These are phyloP conservation scores for Akanthomyces dipterigenus DNA, from an alignment of 2,329 filamentous ascomycete species.

Conservation along the genomic window DNA sequence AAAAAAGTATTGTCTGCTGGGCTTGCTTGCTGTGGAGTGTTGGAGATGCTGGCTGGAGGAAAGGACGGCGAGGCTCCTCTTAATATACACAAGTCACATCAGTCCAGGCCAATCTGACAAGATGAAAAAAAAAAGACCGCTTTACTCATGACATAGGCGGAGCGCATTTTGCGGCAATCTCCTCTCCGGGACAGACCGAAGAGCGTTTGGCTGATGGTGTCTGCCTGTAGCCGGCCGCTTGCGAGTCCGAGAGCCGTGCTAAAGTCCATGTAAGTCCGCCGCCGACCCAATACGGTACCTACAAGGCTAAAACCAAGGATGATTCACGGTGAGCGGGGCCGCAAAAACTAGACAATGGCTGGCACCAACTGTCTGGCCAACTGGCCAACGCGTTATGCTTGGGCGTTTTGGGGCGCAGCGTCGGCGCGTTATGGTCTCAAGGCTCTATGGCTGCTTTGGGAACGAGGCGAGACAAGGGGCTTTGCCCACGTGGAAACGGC, in stretches of 20 bases:
- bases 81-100: background rate
- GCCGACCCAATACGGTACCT: background rate
- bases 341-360: background rate
- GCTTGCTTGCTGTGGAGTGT: too few relatives aligned
- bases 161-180: background rate
- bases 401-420: background rate
- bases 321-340: constrained; percentile 2
- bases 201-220: background rate
- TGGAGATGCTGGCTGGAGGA: too few relatives aligned
- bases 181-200: background rate
- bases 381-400: constrained; percentile 7
- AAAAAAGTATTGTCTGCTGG: too few relatives aligned
- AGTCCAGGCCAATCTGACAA: background rate
- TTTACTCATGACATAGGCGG: background rate
- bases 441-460: background rate
- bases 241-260: background rate
- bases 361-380: background rate
- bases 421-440: constrained; percentile 2
- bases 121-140: background rate
- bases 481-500: background rate
- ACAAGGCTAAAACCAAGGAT: too few relatives aligned
- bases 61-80: too few relatives aligned
- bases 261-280: constrained; percentile 10
- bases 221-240: background rate
- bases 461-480: background rate